Conservation (phyloP, 768 basidiomycete species). For the Tylopilus plumbeoviolaceoides region DNA sequence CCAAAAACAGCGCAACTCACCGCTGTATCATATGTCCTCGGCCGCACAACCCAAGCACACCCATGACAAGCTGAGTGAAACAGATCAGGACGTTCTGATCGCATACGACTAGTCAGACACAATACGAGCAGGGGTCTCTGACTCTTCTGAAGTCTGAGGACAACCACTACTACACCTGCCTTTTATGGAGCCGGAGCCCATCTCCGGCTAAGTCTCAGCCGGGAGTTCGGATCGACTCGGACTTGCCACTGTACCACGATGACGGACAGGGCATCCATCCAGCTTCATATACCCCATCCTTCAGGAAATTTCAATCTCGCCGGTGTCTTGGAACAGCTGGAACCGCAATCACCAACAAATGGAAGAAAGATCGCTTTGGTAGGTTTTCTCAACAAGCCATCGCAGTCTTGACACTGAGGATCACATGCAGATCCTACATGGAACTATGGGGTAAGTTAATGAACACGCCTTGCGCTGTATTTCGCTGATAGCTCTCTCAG, state of each 20-base stretch:
- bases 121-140: too few relatives aligned
- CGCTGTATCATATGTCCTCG: too few relatives aligned
- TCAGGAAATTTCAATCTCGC: conserved; percentile 44
- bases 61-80: not conserved
- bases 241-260: conserved; percentile 16
- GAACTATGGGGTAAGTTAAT: conserved; percentile 63
- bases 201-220: not conserved
- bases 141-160: not conserved
- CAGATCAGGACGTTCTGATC: not conserved
- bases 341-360: conserved; percentile 44
- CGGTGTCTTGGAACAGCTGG: conserved; percentile 61
- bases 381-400: conserved; percentile 24
- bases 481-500: conserved; percentile 34
- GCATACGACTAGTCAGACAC: not conserved
- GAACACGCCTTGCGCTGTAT: not conserved
- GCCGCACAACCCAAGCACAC: not conserved
- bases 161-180: conserved; percentile 25
- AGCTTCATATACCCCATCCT: conserved; percentile 50
- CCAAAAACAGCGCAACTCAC: not conserved
- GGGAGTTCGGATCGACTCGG: not conserved
- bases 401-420: conserved; percentile 12
- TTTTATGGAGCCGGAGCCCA: conserved; percentile 18
- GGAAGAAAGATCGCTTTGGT: conserved; percentile 67
- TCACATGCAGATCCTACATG: conserved; percentile 65
- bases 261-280: conserved; percentile 39